These are phyloP conservation scores for Cucurbita maxima DNA, from an alignment of 306 rosid species.

Conservation along the genomic window DNA sequence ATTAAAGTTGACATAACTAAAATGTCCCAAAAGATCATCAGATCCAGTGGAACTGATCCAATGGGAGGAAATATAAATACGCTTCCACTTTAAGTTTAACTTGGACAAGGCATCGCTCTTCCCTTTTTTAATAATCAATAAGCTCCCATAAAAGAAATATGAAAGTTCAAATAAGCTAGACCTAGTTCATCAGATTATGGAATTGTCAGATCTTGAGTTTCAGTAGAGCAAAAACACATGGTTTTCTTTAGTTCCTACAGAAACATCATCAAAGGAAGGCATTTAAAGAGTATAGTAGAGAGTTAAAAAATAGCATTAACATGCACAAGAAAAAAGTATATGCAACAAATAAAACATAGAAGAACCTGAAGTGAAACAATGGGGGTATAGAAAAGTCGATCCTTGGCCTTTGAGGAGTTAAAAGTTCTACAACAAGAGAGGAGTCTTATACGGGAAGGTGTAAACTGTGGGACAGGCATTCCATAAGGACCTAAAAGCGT, in stretches of 20 bases:
- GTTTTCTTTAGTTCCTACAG: not conserved
- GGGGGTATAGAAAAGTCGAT: constrained; percentile 65
- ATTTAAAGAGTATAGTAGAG: not conserved
- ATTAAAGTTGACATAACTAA: not conserved
- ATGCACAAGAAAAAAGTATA: not conserved
- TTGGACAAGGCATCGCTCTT: not conserved
- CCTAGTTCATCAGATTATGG: not conserved
- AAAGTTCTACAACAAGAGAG: constrained; percentile 75
- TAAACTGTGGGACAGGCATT: constrained; percentile 92
- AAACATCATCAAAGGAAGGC: not conserved
- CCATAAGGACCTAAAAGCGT: constrained; percentile 87
- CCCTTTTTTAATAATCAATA: not conserved
- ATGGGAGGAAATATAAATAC: not conserved
- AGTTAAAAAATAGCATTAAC: not conserved
- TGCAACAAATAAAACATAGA: constrained; percentile 7
- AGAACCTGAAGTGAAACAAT: constrained; percentile 66
- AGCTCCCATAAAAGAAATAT: not conserved
- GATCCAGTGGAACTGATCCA: not conserved
- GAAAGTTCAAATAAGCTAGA: not conserved
- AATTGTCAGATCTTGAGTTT: not conserved
- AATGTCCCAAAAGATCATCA: not conserved
- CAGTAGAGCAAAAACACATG: not conserved
- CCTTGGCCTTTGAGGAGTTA: constrained; percentile 77
- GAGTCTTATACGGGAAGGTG: constrained; percentile 91
- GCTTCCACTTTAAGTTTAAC: not conserved